phyloP scores from a whole-genome alignment of 805 yeast genomes.

The Starmerella potacharoeniae region DNA sequence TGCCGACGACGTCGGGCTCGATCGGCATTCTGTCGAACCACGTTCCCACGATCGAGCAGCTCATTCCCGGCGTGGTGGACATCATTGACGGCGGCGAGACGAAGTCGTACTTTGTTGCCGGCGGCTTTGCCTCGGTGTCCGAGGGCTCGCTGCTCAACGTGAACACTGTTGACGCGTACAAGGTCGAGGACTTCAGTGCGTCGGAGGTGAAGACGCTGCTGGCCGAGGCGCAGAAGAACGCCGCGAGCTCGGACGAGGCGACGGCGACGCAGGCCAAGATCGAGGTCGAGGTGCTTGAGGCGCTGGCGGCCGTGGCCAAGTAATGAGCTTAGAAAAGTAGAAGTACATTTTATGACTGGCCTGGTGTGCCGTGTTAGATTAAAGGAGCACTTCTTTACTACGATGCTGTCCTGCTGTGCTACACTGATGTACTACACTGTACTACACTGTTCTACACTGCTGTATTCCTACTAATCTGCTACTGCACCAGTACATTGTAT shows the following conservation, averaged over 20 bases:
- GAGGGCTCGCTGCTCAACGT: slow-evolving; percentile 86
- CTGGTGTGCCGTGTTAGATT: too few species aligned
- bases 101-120: slow-evolving; percentile 78
- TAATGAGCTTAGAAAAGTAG: slow-evolving; percentile 23
- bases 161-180: slow-evolving; percentile 91
- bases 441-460: too few species aligned
- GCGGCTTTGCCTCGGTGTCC: slow-evolving; percentile 93
- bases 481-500: too few species aligned
- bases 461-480: too few species aligned
- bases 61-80: slow-evolving; percentile 90
- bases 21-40: slow-evolving; percentile 96
- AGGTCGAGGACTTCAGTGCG: slow-evolving; percentile 73
- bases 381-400: too few species aligned
- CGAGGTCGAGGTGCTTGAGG: slow-evolving; percentile 92
- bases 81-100: slow-evolving; percentile 69
- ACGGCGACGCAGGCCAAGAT: slow-evolving; percentile 91
- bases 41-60: slow-evolving; percentile 94
- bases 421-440: too few species aligned
- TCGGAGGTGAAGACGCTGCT: slow-evolving; percentile 66
- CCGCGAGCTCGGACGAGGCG: slow-evolving; percentile 65
- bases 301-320: slow-evolving; percentile 72
- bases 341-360: slow-evolving; percentile 2
- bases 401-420: too few species aligned
- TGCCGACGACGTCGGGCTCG: slow-evolving; percentile 92
- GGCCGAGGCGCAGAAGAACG: slow-evolving; percentile 90